A percentile compares a stretch with the other conserved stretches of the same genome.
These are phyloP conservation scores for Myriosclerotinia curreyana DNA, from an alignment of 2,329 filamentous ascomycete genomes.

Conservation along the genomic window DNA sequence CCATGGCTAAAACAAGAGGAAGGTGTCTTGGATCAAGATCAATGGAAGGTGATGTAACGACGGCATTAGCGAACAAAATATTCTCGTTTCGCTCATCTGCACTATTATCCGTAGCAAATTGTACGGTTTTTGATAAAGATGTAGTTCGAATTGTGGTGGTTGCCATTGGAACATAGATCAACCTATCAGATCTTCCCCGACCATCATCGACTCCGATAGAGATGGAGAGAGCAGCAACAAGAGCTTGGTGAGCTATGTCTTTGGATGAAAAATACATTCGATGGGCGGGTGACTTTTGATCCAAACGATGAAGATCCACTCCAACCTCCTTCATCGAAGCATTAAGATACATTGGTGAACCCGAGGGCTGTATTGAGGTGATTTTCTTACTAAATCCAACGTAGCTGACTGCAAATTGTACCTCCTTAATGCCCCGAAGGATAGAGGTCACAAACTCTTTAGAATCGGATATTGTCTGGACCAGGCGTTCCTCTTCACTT, in stretches of 20 bases:
- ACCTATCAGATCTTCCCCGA: conserved; percentile 77
- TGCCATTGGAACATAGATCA: conserved; percentile 94
- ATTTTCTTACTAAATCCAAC: conserved; percentile 82
- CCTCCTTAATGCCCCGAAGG: conserved; percentile 87
- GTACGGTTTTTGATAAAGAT: conserved; percentile 87
- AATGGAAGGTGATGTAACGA: conserved; percentile 91
- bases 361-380: conserved; percentile 61
- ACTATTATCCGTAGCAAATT: conserved; percentile 68
- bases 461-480: conserved; percentile 84
- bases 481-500: conserved; percentile 60
- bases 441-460: conserved; percentile 90
- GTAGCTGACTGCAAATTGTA: conserved; percentile 92
- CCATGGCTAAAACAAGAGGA: conserved; percentile 75
- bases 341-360: conserved; percentile 75
- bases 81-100: conserved; percentile 88
- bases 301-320: conserved; percentile 85
- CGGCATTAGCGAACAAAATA: conserved; percentile 92
- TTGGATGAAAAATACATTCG: conserved; percentile 96
- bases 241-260: conserved; percentile 90
- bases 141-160: conserved; percentile 95
- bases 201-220: conserved; percentile 89
- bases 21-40: conserved; percentile 91
- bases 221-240: conserved; percentile 88
- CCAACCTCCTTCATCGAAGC: conserved; percentile 95
- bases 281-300: conserved; percentile 89